Evolutionary conservation across 2,329 filamentous ascomycete species (phyloP).

Genomic region (Anisogramma anomala): DNA sequence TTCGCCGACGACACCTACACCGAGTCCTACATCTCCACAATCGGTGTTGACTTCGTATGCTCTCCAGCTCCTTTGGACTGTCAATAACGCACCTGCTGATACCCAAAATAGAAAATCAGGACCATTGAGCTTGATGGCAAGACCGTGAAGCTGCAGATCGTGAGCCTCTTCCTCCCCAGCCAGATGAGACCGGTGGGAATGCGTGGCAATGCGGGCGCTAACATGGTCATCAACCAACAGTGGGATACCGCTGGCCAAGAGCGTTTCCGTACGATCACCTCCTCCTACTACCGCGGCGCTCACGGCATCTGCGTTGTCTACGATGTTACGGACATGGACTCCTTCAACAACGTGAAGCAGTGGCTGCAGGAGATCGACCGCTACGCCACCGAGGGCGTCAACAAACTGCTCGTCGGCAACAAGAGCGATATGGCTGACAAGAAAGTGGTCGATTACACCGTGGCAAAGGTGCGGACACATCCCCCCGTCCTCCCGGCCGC

Average conservation of each 20-base stretch:
- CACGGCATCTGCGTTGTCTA: constrained; percentile 99
- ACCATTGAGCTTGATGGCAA: constrained; percentile 99
- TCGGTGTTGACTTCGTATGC: constrained; percentile 96
- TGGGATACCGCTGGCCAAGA: constrained; percentile 99
- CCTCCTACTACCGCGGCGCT: constrained; percentile 97
- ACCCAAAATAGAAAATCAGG: constrained; percentile 74
- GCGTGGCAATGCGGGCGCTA: constrained; percentile 16
- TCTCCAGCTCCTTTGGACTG: neutral
- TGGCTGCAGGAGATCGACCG: constrained; percentile 99
- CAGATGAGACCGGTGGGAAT: neutral
- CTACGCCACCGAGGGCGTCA: constrained; percentile 97
- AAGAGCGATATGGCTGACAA: constrained; percentile 99
- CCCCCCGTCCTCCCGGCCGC: constrained; percentile 1
- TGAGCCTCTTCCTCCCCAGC: constrained; percentile 34
- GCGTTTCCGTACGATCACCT: constrained; percentile 98
- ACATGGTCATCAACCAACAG: constrained; percentile 36
- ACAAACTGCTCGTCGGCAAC: constrained; percentile 98
- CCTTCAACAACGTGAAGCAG: constrained; percentile 99
- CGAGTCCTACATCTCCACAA: constrained; percentile 98
- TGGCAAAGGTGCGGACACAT: constrained; percentile 72
- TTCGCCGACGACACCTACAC: constrained; percentile 99
- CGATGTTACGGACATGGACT: constrained; percentile 99
- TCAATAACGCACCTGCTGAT: constrained; percentile 21
- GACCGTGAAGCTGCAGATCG: constrained; percentile 99
- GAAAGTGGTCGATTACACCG: constrained; percentile 99